A percentile compares a stretch with the other conserved stretches of the same genome.
Evolutionary conservation across 2,329 filamentous ascomycete species (phyloP).

Genomic region (Rasamsonia emersonii): DNA sequence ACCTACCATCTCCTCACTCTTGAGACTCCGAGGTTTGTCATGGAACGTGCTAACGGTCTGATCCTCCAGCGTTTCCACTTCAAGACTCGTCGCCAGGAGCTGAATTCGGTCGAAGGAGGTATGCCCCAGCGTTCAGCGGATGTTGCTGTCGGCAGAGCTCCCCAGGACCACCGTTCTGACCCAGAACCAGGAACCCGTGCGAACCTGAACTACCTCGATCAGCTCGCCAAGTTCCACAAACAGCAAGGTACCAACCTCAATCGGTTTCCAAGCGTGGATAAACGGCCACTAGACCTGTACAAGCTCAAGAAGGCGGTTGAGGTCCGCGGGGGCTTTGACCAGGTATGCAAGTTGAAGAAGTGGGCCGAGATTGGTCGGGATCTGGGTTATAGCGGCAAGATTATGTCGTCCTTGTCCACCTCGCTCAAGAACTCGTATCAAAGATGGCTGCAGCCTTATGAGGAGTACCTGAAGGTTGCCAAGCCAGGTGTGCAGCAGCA

Average conservation of each 20-base stretch:
- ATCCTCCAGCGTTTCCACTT: conserved; percentile 80
- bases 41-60: conserved; percentile 18
- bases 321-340: conserved; percentile 86
- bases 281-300: conserved; percentile 91
- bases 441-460: conserved; percentile 92
- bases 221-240: conserved; percentile 91
- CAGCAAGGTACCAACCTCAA: conserved; percentile 92
- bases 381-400: conserved; percentile 95
- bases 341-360: conserved; percentile 95
- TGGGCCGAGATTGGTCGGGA: conserved; percentile 98
- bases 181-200: conserved; percentile 67
- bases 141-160: conserved; percentile 21
- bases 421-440: conserved; percentile 98
- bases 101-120: conserved; percentile 98
- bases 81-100: conserved; percentile 85
- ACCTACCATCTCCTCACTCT: neutral
- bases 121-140: conserved; percentile 28
- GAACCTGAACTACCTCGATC: conserved; percentile 92
- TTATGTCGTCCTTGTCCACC: conserved; percentile 97
- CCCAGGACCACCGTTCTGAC: conserved; percentile 29
- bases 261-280: conserved; percentile 92
- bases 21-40: neutral
- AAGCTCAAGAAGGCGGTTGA: conserved; percentile 96
- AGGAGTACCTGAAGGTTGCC: conserved; percentile 82
- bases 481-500: conserved; percentile 97